phyloP scores from a whole-genome alignment of 2,329 filamentous ascomycete genomes.

The Botrytis cinerea region DNA sequence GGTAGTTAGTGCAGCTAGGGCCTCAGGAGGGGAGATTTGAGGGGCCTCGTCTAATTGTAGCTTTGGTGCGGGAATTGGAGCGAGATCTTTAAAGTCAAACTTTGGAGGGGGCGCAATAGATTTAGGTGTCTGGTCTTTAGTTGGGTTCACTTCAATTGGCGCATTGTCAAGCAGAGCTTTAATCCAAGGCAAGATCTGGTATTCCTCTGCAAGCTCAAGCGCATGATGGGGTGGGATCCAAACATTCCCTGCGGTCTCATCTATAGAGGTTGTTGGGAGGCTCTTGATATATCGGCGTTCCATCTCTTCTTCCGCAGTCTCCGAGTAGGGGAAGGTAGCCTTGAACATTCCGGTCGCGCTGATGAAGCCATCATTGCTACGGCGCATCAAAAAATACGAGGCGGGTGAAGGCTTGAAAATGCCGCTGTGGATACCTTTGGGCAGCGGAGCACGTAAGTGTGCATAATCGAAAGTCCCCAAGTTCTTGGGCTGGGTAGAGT shows the following conservation, averaged over 20 bases:
- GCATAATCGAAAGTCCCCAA: constrained; percentile 93
- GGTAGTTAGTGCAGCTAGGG: constrained; percentile 39
- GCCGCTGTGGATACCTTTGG: constrained; percentile 86
- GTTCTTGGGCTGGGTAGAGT: constrained; percentile 71
- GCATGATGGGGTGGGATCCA: constrained; percentile 89
- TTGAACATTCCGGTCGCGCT: constrained; percentile 93
- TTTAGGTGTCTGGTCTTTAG: constrained; percentile 58
- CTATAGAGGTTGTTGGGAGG: constrained; percentile 75
- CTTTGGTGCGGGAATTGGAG: constrained; percentile 2
- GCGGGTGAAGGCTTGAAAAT: constrained; percentile 86
- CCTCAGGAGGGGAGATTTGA: constrained; percentile 18
- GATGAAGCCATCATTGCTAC: constrained; percentile 80
- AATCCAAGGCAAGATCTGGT: constrained; percentile 84
- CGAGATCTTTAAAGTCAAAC: constrained; percentile 44
- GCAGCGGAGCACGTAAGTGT: constrained; percentile 87
- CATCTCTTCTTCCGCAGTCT: constrained; percentile 68
- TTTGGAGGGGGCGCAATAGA: constrained; percentile 79
- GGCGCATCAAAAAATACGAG: constrained; percentile 95
- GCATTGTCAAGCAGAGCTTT: constrained; percentile 87
- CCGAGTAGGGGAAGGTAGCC: constrained; percentile 79
- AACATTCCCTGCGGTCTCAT: constrained; percentile 94
- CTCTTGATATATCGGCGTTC: constrained; percentile 86
- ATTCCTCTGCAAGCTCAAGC: constrained; percentile 81
- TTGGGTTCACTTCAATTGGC: constrained; percentile 60
- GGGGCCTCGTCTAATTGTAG: constrained; percentile 8